These are phyloP conservation scores for Tolypocladium capitatum DNA, from an alignment of 2,329 filamentous ascomycete genomes.

Conservation along the genomic window DNA sequence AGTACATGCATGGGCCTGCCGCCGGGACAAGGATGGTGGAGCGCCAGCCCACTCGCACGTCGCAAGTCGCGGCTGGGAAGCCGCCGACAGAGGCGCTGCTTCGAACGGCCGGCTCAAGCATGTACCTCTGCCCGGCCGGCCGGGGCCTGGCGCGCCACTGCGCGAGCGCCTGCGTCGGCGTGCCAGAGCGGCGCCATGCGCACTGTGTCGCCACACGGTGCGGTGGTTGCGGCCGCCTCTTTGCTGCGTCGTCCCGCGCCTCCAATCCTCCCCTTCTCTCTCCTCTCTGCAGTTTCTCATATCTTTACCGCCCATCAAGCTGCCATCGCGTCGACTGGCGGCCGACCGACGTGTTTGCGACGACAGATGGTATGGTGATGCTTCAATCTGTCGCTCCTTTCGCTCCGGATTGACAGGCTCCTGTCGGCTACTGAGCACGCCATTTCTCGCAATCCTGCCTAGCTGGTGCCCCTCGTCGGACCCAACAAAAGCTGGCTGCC, in stretches of 20 bases:
- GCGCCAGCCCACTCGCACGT: neutral
- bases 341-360: slow-evolving; percentile 9
- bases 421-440: slow-evolving; percentile 14
- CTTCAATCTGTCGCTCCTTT: slow-evolving; percentile 8
- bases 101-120: neutral
- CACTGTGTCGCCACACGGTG: slow-evolving; percentile 6
- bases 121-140: neutral
- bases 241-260: slow-evolving; percentile 4
- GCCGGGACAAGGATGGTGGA: neutral
- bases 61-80: neutral
- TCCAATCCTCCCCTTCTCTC: slow-evolving; percentile 8
- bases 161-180: slow-evolving; percentile 3
- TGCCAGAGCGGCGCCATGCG: neutral
- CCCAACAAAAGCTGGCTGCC: slow-evolving; percentile 3
- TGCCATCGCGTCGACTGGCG: slow-evolving; percentile 13
- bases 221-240: slow-evolving; percentile 1
- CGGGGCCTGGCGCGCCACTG: neutral
- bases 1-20: slow-evolving; percentile 1
- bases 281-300: slow-evolving; percentile 7
- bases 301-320: slow-evolving; percentile 6
- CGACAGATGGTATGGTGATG: slow-evolving; percentile 17
- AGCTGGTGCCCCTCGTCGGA: slow-evolving; percentile 8
- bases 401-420: slow-evolving; percentile 14
- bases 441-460: slow-evolving; percentile 5
- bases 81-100: neutral